These are phyloP conservation scores for Scedosporium minutisporum DNA, from an alignment of 2,329 filamentous ascomycete genomes.

Conservation along the genomic window DNA sequence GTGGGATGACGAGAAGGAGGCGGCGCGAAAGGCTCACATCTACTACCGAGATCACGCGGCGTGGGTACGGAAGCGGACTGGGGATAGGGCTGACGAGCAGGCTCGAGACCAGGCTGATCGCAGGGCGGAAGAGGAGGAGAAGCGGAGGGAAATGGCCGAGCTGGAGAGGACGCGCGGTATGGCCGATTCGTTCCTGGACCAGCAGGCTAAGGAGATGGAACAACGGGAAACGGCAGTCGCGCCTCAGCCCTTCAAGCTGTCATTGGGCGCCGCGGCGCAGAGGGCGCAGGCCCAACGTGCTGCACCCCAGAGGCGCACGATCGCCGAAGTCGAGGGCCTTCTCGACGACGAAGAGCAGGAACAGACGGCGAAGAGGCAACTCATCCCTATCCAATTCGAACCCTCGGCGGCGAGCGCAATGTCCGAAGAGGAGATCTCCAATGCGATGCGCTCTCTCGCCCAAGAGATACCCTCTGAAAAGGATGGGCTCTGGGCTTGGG, in stretches of 20 bases:
- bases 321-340: constrained; percentile 88
- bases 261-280: constrained; percentile 79
- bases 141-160: constrained; percentile 57
- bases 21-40: constrained; percentile 57
- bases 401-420: constrained; percentile 57
- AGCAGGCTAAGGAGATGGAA: constrained; percentile 69
- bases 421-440: constrained; percentile 77
- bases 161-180: constrained; percentile 71
- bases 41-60: constrained; percentile 82
- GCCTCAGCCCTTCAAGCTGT: constrained; percentile 83
- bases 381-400: constrained; percentile 77
- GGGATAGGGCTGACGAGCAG: constrained; percentile 64
- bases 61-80: constrained; percentile 74
- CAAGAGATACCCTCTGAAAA: constrained; percentile 84
- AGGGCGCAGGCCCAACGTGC: constrained; percentile 49
- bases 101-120: constrained; percentile 76
- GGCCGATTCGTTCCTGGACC: constrained; percentile 84
- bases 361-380: constrained; percentile 57
- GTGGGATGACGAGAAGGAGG: constrained; percentile 90
- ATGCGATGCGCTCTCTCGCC: constrained; percentile 72
- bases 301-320: constrained; percentile 59
- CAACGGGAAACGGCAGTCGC: constrained; percentile 33
- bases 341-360: constrained; percentile 91
- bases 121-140: constrained; percentile 65
- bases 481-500: constrained; percentile 82